phyloP scores from a whole-genome alignment of 495 filamentous ascomycete genomes.

The Xeromyces bisporus region DNA sequence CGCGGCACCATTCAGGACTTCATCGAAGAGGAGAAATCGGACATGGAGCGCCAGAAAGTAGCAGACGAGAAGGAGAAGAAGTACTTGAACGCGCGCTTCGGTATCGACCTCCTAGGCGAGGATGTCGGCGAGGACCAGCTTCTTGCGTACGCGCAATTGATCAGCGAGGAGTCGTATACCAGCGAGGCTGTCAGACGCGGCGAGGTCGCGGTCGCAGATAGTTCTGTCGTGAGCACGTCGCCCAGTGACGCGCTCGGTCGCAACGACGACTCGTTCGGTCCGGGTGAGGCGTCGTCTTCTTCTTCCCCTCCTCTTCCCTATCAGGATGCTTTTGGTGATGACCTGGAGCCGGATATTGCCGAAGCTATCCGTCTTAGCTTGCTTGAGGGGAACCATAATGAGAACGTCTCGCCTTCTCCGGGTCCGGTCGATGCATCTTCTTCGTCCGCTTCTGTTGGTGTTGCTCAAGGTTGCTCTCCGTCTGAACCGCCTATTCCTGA shows the following conservation, averaged over 20 bases:
- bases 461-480: conserved; percentile 3
- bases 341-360: conserved; percentile 60
- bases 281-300: conserved; percentile 28
- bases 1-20: conserved; percentile 54
- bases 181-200: conserved; percentile 41
- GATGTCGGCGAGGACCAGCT: conserved; percentile 74
- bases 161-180: conserved; percentile 63
- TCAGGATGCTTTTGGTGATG: conserved; percentile 29
- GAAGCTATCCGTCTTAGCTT: conserved; percentile 68
- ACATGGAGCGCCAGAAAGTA: conserved; percentile 60
- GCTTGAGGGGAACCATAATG: conserved; percentile 32
- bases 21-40: conserved; percentile 65
- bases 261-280: conserved; percentile 33
- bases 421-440: conserved; percentile 10
- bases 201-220: conserved; percentile 33
- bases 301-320: conserved; percentile 22
- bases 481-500: conserved; percentile 13
- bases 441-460: conserved; percentile 30
- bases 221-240: conserved; percentile 28
- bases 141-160: conserved; percentile 69
- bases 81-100: conserved; percentile 60
- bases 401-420: too few species aligned
- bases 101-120: conserved; percentile 55
- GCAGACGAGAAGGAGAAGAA: conserved; percentile 43
- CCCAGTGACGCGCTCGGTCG: conserved; percentile 23